phyloP scores from a whole-genome alignment of 257 asterid species.

The Anisodus tanguticus region DNA sequence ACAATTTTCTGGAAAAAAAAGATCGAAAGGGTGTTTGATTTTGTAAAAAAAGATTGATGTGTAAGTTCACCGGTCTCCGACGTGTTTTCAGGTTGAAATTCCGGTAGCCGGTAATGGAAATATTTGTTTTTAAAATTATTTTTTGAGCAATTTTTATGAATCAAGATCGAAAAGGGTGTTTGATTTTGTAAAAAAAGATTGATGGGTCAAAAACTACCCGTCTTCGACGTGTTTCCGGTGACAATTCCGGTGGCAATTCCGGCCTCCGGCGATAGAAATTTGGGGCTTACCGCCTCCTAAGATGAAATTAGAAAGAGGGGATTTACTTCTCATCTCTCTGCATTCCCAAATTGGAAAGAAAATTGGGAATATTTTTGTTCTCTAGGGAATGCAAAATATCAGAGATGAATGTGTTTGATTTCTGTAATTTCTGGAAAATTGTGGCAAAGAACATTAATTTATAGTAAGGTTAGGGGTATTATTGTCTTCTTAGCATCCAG shows the following conservation, averaged over 20 bases:
- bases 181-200: neutral
- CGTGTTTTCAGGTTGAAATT: too few species aligned
- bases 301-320: slow-evolving; percentile 24
- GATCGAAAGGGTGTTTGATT: neutral
- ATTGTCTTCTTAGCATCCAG: neutral
- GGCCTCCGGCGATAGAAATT: neutral
- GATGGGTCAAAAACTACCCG: neutral
- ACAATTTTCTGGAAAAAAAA: neutral
- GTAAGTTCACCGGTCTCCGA: too few species aligned
- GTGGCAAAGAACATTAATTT: neutral
- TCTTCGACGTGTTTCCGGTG: slow-evolving; percentile 25
- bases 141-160: too few species aligned
- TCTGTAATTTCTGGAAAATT: neutral
- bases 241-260: slow-evolving; percentile 23
- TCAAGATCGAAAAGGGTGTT: too few species aligned
- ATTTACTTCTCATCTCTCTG: slow-evolving; percentile 35
- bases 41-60: too few species aligned
- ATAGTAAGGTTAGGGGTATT: neutral
- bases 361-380: too few species aligned
- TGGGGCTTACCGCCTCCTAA: slow-evolving; percentile 29
- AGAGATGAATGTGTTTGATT: neutral
- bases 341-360: slow-evolving; percentile 34
- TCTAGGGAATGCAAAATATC: too few species aligned
- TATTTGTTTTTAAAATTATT: too few species aligned
- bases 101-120: too few species aligned